Evolutionary conservation across 2,329 filamentous ascomycete species (phyloP).

Genomic region (Fusarium dlaminii): DNA sequence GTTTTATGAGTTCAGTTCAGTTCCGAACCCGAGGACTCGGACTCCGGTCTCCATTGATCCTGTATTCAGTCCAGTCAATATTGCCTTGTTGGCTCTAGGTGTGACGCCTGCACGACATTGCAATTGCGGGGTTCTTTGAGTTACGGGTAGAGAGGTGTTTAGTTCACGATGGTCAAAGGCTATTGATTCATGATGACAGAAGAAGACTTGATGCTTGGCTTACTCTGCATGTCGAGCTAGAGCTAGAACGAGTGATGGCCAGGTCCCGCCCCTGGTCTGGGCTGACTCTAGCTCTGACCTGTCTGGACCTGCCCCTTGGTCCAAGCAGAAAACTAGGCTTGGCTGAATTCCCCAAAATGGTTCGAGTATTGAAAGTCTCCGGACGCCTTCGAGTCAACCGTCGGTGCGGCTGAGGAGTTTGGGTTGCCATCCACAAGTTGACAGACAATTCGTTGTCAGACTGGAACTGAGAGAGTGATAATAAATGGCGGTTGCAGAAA

Average conservation of each 20-base stretch:
- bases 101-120: constrained; percentile 23
- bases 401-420: constrained; percentile 15
- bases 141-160: background rate
- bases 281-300: background rate
- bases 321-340: constrained; percentile 28
- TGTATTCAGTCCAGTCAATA: background rate
- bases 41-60: constrained; percentile 12
- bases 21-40: constrained; percentile 2
- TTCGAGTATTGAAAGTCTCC: constrained; percentile 25
- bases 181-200: constrained; percentile 29
- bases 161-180: background rate
- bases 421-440: background rate
- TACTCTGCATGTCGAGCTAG: constrained; percentile 14
- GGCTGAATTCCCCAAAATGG: constrained; percentile 27
- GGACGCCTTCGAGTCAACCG: constrained; percentile 15
- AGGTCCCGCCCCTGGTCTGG: background rate
- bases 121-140: constrained; percentile 19
- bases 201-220: constrained; percentile 23
- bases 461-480: background rate
- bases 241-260: constrained; percentile 14
- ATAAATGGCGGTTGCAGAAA: background rate
- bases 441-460: background rate
- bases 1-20: background rate
- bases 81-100: background rate
- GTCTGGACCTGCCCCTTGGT: constrained; percentile 33